These are phyloP conservation scores for Penicillium decumbens DNA, from an alignment of 2,329 filamentous ascomycete genomes.

Conservation along the genomic window DNA sequence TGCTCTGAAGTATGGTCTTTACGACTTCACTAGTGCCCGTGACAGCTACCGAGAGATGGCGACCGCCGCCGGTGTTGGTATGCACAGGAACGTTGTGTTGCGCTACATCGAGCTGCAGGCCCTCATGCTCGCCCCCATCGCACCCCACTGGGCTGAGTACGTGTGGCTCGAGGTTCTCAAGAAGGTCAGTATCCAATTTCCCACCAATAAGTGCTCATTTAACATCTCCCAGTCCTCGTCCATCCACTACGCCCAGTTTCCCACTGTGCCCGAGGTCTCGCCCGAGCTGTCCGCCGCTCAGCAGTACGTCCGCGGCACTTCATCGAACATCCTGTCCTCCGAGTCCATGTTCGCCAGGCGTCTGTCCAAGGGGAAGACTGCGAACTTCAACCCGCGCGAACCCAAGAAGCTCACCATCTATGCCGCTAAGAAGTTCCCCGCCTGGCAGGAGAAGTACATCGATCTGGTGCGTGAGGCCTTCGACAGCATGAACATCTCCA, in stretches of 20 bases:
- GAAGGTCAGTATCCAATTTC: conserved; percentile 43
- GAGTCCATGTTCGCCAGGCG: conserved; percentile 74
- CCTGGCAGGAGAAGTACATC: conserved; percentile 89
- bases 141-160: conserved; percentile 91
- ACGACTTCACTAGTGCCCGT: conserved; percentile 82
- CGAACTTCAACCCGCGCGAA: conserved; percentile 80
- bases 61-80: conserved; percentile 69
- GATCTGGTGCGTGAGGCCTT: conserved; percentile 70
- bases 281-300: conserved; percentile 69
- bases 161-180: conserved; percentile 89
- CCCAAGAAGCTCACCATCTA: conserved; percentile 89
- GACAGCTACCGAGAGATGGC: conserved; percentile 87
- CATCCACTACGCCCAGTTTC: conserved; percentile 75
- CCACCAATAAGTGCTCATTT: neutral
- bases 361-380: conserved; percentile 85
- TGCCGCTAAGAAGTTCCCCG: conserved; percentile 72
- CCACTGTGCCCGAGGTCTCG: conserved; percentile 61
- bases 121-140: conserved; percentile 73
- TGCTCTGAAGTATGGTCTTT: conserved; percentile 79
- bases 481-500: conserved; percentile 55
- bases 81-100: conserved; percentile 75
- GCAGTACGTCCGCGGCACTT: conserved; percentile 71
- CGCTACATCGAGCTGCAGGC: conserved; percentile 84
- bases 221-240: conserved; percentile 52
- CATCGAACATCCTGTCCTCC: conserved; percentile 77